Evolutionary conservation across 2,329 filamentous ascomycete genomes (phyloP).

Genomic region (Penicillium sp.): DNA sequence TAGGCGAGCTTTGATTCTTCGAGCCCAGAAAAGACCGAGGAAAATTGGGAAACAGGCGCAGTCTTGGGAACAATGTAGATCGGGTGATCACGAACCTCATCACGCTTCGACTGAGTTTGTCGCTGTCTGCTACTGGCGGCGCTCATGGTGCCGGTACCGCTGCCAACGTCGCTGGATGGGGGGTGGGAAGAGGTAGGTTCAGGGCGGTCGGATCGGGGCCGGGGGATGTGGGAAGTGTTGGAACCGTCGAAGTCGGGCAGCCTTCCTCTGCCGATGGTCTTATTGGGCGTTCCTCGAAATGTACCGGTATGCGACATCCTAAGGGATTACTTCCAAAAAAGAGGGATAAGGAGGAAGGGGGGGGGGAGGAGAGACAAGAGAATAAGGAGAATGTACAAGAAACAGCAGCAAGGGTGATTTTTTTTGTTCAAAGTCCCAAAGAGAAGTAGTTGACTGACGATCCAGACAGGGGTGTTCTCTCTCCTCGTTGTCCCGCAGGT

Average conservation of each 20-base stretch:
- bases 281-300: constrained; percentile 57
- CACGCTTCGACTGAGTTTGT: constrained; percentile 93
- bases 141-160: constrained; percentile 70
- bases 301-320: constrained; percentile 63
- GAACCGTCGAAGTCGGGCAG: constrained; percentile 54
- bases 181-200: constrained; percentile 44
- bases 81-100: constrained; percentile 71
- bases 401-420: constrained; percentile 18
- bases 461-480: constrained; percentile 26
- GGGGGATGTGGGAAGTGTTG: constrained; percentile 58
- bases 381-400: constrained; percentile 17
- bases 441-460: constrained; percentile 26
- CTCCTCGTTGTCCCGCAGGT: constrained; percentile 13
- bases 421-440: constrained; percentile 12
- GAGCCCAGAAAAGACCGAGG: not conserved
- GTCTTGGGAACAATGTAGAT: constrained; percentile 3
- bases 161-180: constrained; percentile 45
- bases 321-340: constrained; percentile 16
- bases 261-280: constrained; percentile 55
- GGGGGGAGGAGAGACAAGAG: constrained; percentile 9
- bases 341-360: constrained; percentile 10
- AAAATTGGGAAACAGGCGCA: not conserved
- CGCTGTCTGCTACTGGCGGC: constrained; percentile 85
- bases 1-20: not conserved
- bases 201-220: constrained; percentile 62